Evolutionary conservation across 192 early-diverging fungal genomes (phyloP), one percentile per base, ranked within the genome.

Genomic region (Helicostylum pulchrum): DNA sequence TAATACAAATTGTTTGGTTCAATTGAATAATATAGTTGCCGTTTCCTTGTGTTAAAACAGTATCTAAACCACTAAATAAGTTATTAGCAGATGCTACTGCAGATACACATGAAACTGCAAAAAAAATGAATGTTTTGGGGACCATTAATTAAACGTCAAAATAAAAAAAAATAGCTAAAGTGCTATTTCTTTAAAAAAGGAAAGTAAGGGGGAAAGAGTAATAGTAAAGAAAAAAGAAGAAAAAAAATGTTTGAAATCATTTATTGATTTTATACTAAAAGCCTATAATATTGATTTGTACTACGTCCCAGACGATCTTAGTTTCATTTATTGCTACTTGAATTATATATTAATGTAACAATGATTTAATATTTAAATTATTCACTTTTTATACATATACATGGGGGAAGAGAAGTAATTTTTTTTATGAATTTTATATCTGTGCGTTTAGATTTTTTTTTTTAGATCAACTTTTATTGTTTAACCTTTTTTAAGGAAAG

Each of bases 1-100:
- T 59, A 42, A 59, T 59, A 11, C 57, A 59, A 23, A 36, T 59
- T 17, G 57, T 43, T 10, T 59, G 36, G 43, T 59, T 59, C 21
- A 59, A 36, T 42, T 59, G 57, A 15, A 59, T 43, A 59, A 59
- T 59, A 59, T 45, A 59, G 39, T 59, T 59, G 32, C 57, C 57
- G 20, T 59, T 59, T 31, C 57, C 57, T 23, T 43, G 8, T 7
- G 42, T 10, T 23, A 59, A 59, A 7, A 44, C 39, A 42, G 21
- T 59, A 14, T 48, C 15, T 7, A 19, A 15, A 5, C 4, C 14
- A 6, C 12, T 48, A 48, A 48, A 19, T 17, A 19, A 19, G 32
- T 39, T 56, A 44, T 20, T 17, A 26, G 43, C 36, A 26, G 57
- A 39, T 11, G 6, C 43, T 23, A 9, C 14, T 45, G 57, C 57